phyloP scores from a whole-genome alignment of 2,329 filamentous ascomycete genomes.

The Sclerotinia borealis region DNA sequence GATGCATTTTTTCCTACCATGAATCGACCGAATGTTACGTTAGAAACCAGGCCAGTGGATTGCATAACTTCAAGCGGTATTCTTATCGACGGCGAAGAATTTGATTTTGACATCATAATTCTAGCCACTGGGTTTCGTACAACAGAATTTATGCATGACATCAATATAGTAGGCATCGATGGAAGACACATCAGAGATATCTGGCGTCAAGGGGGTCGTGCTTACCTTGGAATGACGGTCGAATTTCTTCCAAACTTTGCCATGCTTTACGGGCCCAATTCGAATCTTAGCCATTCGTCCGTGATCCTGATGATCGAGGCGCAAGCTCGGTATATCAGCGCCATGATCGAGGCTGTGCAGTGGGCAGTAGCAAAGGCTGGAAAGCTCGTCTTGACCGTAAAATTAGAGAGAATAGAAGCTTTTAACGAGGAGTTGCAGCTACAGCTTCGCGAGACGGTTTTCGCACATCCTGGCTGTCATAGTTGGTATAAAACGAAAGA shows the following conservation, averaged over 20 bases:
- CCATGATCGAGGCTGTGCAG: conserved; percentile 36
- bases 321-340: conserved; percentile 24
- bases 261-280: conserved; percentile 33
- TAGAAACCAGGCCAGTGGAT: conserved; percentile 46
- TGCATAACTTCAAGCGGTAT: conserved; percentile 43
- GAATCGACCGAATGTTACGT: conserved; percentile 39
- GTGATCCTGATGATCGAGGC: conserved; percentile 30
- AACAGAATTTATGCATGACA: conserved; percentile 52
- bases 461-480: conserved; percentile 25
- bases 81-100: conserved; percentile 36
- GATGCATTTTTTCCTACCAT: conserved; percentile 52
- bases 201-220: conserved; percentile 44
- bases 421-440: conserved; percentile 26
- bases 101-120: conserved; percentile 49
- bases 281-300: conserved; percentile 27
- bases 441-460: conserved; percentile 17
- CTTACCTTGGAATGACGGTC: conserved; percentile 23
- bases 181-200: conserved; percentile 41
- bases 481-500: conserved; percentile 27
- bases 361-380: conserved; percentile 36
- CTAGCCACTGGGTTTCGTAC: conserved; percentile 54
- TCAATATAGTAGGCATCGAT: conserved; percentile 43
- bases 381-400: conserved; percentile 42
- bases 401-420: conserved; percentile 30
- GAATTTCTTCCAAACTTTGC: conserved; percentile 23